Percentiles rank a stretch among this genome's conserved stretches.
Conservation (phyloP, 148 eudicot genomes). For the Bassia scoparia region DNA sequence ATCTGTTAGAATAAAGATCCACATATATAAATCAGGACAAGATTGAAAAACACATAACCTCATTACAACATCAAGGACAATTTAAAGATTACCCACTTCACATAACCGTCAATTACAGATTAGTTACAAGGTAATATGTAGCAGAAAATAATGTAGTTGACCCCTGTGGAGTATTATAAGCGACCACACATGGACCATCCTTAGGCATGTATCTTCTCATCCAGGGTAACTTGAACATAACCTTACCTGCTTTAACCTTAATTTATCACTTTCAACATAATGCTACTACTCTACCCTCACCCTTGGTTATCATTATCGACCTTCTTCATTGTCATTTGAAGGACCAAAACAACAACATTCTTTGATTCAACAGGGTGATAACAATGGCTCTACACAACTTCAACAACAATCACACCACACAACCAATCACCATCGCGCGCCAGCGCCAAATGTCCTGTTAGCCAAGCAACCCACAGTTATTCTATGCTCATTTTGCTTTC, state of each 20-base stretch:
- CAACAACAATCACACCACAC: too few relatives aligned
- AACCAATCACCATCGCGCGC: too few relatives aligned
- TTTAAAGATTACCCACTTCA: not conserved
- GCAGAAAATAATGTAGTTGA: not conserved
- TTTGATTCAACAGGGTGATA: too few relatives aligned
- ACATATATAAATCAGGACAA: conserved; percentile 10
- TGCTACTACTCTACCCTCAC: too few relatives aligned
- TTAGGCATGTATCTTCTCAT: not conserved
- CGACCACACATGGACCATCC: not conserved
- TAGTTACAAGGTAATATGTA: too few relatives aligned
- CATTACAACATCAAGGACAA: not conserved
- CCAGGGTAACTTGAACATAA: not conserved
- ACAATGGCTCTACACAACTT: too few relatives aligned
- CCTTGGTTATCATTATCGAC: too few relatives aligned
- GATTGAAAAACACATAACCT: not conserved
- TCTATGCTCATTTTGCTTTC: not conserved
- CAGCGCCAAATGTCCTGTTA: too few relatives aligned
- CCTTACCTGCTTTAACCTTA: not conserved
- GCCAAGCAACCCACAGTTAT: not conserved
- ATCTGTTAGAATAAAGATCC: conserved; percentile 35
- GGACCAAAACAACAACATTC: not conserved
- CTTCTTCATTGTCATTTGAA: too few relatives aligned
- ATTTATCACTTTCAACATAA: not conserved
- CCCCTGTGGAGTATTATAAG: not conserved
- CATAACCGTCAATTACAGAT: too few relatives aligned